Percentiles rank a stretch among this genome's conserved stretches.
These are phyloP conservation scores for Phytophthora sojae DNA, from an alignment of 352 stramenopile genomes.

Conservation along the genomic window DNA sequence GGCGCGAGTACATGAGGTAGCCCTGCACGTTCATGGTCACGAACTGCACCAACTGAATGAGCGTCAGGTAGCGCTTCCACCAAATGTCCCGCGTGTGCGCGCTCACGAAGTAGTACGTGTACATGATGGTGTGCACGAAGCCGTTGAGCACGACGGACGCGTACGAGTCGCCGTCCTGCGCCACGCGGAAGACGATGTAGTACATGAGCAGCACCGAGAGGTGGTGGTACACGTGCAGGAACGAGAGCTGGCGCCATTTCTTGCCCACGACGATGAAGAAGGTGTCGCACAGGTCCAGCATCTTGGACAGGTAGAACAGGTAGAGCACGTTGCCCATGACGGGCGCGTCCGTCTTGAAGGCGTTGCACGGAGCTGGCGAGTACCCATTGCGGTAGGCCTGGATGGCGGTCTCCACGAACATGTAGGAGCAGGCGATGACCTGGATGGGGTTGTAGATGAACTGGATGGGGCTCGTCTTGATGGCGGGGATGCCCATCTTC, in stretches of 20 bases:
- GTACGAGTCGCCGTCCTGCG: conserved; percentile 96
- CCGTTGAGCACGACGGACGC: conserved; percentile 95
- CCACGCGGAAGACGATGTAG: conserved; percentile 93
- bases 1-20: conserved; percentile 78
- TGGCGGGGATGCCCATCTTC: conserved; percentile 55
- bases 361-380: conserved; percentile 85
- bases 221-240: conserved; percentile 98
- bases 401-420: conserved; percentile 92
- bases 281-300: conserved; percentile 90
- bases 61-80: conserved; percentile 97
- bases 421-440: conserved; percentile 95
- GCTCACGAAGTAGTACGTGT: conserved; percentile 98
- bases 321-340: conserved; percentile 94
- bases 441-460: conserved; percentile 97
- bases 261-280: conserved; percentile 97
- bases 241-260: conserved; percentile 96
- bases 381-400: conserved; percentile 92
- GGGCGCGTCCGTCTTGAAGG: conserved; percentile 84
- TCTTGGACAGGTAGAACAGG: conserved; percentile 97
- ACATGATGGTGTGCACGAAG: conserved; percentile 98
- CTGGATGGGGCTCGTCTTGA: conserved; percentile 78
- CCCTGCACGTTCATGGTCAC: conserved; percentile 73
- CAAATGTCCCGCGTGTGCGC: conserved; percentile 96
- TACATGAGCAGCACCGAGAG: conserved; percentile 96
- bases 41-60: conserved; percentile 96